Base-by-base conservation (phyloP, 495 filamentous ascomycete genomes). In the Penicillium macrosclerotiorum region DNA sequence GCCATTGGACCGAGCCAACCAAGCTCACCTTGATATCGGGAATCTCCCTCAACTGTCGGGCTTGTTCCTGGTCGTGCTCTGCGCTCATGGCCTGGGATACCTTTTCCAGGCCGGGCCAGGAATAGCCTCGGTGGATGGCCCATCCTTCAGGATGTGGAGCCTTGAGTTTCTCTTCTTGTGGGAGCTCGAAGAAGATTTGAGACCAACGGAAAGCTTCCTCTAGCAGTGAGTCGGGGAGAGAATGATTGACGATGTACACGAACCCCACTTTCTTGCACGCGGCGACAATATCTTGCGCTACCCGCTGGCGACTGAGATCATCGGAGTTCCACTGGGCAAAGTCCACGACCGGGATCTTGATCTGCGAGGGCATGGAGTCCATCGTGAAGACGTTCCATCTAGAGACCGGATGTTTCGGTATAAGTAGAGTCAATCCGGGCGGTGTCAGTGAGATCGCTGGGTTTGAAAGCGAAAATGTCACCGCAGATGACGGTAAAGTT, bases 21-120 rank as follows among this genome's bases (percentile, higher is more conserved):
- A 12, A n/a, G 16, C 55, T 58, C 44, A 70, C 66, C 55, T 71
- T 72, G 36, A 61, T 47, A 48, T 72, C 71, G 4, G 61, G 53
- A 14, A 69, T 47, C 34, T 69, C 61, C 35, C 65, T 62, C 45
- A 72, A 22, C 51, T 62, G 57, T 3, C 52, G 36, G 12, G 45
- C 42, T 9, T 14, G 45, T 32, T 69, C 60, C 11, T 71, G 65
- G 24, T 79, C 72, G 12, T 76, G 64, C 3, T 42, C 55, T 0
- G 46, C 56, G 55, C 76, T 79, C 41, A 77, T 74, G 9, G 72
- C 69, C 49, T 85, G 80, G 4, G 74, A 75, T 5, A 86, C 79
- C 52, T 86, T 86, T 61, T 87, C 83, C 27, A 80, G 60, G 5
- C 82, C 81, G 0, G 78, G 75, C 66, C 77, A 78, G 2, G 82